These are phyloP conservation scores for Ochetophila trinervis DNA, from an alignment of 306 rosid species.

Conservation along the genomic window DNA sequence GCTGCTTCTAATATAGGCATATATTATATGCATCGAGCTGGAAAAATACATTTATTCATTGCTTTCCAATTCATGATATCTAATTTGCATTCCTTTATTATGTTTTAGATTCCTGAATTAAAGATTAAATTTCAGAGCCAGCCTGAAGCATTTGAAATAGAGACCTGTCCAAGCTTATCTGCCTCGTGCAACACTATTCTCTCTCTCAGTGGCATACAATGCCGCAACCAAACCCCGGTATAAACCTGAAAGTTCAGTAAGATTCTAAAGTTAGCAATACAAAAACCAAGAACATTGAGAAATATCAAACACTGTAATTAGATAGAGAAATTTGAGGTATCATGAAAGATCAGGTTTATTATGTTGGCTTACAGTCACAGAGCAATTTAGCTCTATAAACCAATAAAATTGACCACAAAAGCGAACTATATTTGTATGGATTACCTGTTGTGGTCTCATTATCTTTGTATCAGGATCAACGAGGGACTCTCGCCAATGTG, in stretches of 20 bases:
- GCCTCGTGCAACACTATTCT: conserved; percentile 38
- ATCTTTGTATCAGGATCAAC: conserved; percentile 93
- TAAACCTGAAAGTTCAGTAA: conserved; percentile 55
- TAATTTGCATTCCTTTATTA: conserved; percentile 17
- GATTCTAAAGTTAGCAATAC: background rate
- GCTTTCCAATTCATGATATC: background rate
- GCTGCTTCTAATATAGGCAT: conserved; percentile 1
- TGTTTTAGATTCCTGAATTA: background rate
- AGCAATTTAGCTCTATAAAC: background rate
- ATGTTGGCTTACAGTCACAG: background rate
- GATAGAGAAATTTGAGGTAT: background rate
- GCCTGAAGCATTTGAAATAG: conserved; percentile 78
- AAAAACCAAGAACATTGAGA: background rate
- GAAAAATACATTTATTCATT: background rate
- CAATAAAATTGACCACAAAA: conserved; percentile 1
- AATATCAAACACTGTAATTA: too few relatives aligned
- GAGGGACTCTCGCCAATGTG: conserved; percentile 94
- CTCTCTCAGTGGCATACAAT: conserved; percentile 53
- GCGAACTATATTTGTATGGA: background rate
- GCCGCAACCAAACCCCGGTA: conserved; percentile 75
- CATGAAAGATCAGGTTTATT: background rate
- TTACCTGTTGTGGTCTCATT: conserved; percentile 89
- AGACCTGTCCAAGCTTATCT: conserved; percentile 67
- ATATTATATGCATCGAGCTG: background rate
- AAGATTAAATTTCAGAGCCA: conserved; percentile 55